Evolutionary conservation across 2,329 filamentous ascomycete species (phyloP), one percentile per base, ranked within the genome.

Genomic region (Triangularia setosa): DNA sequence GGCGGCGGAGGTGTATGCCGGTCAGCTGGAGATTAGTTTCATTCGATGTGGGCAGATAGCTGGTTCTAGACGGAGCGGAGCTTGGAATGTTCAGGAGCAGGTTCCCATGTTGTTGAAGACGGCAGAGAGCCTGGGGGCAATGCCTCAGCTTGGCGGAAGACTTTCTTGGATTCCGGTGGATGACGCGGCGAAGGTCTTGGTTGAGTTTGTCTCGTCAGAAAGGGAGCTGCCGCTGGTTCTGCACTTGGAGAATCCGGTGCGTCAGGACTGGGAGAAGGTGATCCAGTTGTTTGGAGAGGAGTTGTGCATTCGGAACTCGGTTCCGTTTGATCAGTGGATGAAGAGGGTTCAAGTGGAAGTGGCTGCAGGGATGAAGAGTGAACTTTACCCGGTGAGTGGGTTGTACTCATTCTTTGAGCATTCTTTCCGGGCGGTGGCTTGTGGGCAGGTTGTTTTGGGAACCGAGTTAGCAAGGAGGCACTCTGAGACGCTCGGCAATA

Each of bases 201-300:
- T 30, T 4, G 55, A 57, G 16, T 8, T 57, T 33, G 16, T 27
- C 16, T 33, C 16, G 8, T 30, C 25, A 7, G 9, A 27, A 1
- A 11, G 16, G 9, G 18, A 30, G 4, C 55, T 11, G 3, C 27
- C 25, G n/a, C 27, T 30, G 4, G 55, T 57, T 12, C 16, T 30
- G 12, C 55, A 57, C 55, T 21, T 57, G 27, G 55, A 57, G n/a
- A 57, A 57, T 33, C 55, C 55, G 9, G 55, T 57, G 24, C 55
- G 55, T 9, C 55, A 57, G 16, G 16, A 16, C 11, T 57, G 55
- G 55, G 14, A 30, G 16, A 14, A 33, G 8, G 24, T 33, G 27
- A n/a, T 57, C 35, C 27, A 25, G 53, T 9, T 16, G 18, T n/a
- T 55, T 14, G 53, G 53, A 27, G 18, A 25, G 23, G 18, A 55